Evolutionary conservation across 2,329 filamentous ascomycete species (phyloP), one percentile per base, ranked within the genome.

Genomic region (Pestalotiopsis sp.): DNA sequence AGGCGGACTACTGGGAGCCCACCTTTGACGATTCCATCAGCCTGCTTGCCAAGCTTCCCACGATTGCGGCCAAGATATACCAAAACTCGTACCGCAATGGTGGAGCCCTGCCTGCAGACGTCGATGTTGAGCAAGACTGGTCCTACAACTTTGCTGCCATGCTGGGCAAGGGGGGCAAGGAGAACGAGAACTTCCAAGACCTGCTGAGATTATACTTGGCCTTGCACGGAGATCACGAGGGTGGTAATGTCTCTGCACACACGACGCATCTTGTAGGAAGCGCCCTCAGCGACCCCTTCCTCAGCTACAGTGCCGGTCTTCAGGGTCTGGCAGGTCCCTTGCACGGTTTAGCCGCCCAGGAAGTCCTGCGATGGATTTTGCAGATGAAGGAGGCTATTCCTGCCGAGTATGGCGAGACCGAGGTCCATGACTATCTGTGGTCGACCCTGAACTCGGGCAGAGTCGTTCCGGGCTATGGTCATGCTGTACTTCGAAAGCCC

Each of bases 1-100:
- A 98, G 87, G 93, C 94, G 66, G 94, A 98, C 75, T 98, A 98
- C 89, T 99, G 96, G 96, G 96, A 98, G 84, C 94, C 95, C 14
- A 97, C 94, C 59, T 98, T 97, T 78, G 95, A 98, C 79, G 96
- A 99, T 85, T 91, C 89, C 80, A 97, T 99, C 81, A 93, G 92
- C 62, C 88, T 99, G 71, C 88, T 99, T 68, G 96, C 95, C 71
- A 99, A 99, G 87, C 91, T 99, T 66, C 96, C 96, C 71, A 97
- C 94, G 70, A 95, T 99, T 74, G 96, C 96, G 36, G 96, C 96
- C 69, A 97, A 97, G 83, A 98, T 99, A 78, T 98, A 99, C 87
- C 94, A 97, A 78, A 96, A 96, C 81, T 86, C 94, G 72, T 93
- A 96, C 88, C 85, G 89, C 75, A 90, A 95, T 80, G 87, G 87